phyloP scores from a whole-genome alignment of 2,329 filamentous ascomycete genomes.

The Aspergillus sclerotialis region DNA sequence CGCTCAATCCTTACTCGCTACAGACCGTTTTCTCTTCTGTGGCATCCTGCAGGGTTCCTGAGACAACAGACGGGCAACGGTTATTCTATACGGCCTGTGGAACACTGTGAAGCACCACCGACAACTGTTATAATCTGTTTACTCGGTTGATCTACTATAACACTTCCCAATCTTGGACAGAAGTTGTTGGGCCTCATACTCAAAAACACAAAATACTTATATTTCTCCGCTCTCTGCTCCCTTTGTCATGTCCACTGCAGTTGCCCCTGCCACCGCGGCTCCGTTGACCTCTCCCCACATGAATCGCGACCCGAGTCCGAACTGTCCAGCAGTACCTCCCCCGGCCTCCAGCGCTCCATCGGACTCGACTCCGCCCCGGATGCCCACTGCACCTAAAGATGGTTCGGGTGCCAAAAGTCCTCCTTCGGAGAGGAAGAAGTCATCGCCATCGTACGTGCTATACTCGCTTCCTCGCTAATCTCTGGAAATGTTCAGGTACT shows the following conservation, averaged over 20 bases:
- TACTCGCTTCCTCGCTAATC: not conserved
- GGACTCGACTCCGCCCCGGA: conserved; percentile 27
- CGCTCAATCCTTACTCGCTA: not conserved
- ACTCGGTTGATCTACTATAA: too few relatives aligned
- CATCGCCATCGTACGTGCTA: conserved; percentile 43
- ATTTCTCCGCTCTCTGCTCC: not conserved
- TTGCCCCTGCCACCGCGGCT: conserved; percentile 39
- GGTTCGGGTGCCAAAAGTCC: conserved; percentile 24
- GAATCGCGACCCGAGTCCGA: conserved; percentile 38
- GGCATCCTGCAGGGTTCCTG: not conserved
- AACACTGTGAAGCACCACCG: not conserved
- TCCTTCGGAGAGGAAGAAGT: conserved; percentile 30
- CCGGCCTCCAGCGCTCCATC: conserved; percentile 24
- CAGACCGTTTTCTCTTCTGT: not conserved
- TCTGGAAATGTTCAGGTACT: not conserved
- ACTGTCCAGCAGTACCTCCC: conserved; percentile 36
- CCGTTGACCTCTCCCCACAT: conserved; percentile 38
- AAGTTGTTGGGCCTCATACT: not conserved
- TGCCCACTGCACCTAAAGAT: conserved; percentile 27
- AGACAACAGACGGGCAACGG: not conserved
- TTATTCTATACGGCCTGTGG: not conserved
- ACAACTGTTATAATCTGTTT: too few relatives aligned
- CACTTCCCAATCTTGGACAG: too few relatives aligned
- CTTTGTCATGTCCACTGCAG: conserved; percentile 42
- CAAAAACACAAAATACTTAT: not conserved